phyloP scores from a whole-genome alignment of 768 basidiomycete genomes.

The Tylopilus subfusipes region DNA sequence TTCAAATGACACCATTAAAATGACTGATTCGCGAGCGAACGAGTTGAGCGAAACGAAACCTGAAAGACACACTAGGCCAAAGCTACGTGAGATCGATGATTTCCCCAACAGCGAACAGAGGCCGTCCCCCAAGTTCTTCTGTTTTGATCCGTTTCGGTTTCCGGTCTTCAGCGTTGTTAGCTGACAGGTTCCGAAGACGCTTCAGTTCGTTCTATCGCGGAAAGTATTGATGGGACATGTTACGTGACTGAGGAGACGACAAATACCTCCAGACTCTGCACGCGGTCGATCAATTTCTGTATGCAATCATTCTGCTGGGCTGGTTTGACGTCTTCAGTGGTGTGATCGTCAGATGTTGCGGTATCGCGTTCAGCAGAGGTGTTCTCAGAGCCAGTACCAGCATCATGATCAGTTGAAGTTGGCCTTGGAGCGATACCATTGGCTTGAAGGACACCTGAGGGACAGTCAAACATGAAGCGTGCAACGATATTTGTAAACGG shows the following conservation, averaged over 20 bases:
- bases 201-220: neutral
- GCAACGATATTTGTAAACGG: neutral
- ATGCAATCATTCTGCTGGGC: neutral
- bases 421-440: slow-evolving; percentile 17
- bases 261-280: slow-evolving; percentile 9
- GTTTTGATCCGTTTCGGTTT: slow-evolving; percentile 20
- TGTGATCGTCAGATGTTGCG: neutral
- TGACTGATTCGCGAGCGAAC: neutral
- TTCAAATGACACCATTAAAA: neutral
- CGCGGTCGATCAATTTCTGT: neutral
- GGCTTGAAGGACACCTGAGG: slow-evolving; percentile 17
- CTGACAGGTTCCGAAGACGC: slow-evolving; percentile 12
- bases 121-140: neutral
- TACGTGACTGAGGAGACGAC: neutral
- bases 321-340: neutral
- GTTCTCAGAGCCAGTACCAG: neutral
- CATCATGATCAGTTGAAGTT: neutral
- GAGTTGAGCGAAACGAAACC: neutral
- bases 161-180: neutral
- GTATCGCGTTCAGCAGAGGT: neutral
- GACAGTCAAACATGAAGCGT: neutral
- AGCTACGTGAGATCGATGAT: slow-evolving; percentile 18
- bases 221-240: neutral
- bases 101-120: neutral
- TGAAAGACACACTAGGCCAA: neutral